Percentiles rank a stretch among this genome's conserved stretches.
These are phyloP conservation scores for Curvularia spicifera DNA, from an alignment of 2,329 filamentous ascomycete species.

Conservation along the genomic window DNA sequence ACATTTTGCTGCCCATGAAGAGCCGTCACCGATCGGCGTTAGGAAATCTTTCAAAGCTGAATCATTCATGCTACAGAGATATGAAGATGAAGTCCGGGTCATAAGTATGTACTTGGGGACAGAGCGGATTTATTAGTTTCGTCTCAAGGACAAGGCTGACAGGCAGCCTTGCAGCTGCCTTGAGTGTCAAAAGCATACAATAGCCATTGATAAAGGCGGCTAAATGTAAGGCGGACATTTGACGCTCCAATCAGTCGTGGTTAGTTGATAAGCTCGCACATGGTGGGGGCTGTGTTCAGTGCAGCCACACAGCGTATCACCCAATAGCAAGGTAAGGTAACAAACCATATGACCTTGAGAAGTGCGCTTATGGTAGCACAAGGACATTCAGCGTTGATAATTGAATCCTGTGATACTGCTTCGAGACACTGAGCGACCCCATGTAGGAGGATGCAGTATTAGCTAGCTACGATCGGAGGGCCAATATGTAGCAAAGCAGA, in stretches of 20 bases:
- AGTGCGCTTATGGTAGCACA: neutral
- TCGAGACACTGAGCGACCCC: too few relatives aligned
- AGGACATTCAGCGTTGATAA: neutral
- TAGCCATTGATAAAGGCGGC: neutral
- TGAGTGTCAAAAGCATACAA: neutral
- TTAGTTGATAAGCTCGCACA: neutral
- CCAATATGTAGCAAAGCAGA: too few relatives aligned
- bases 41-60: neutral
- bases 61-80: neutral
- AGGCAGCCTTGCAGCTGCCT: neutral
- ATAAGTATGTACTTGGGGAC: neutral
- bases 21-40: neutral
- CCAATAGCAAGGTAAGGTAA: neutral
- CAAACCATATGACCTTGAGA: neutral
- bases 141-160: neutral
- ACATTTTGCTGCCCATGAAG: neutral
- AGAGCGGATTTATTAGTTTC: neutral
- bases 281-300: conserved; percentile 1
- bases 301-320: neutral
- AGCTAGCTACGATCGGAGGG: too few relatives aligned
- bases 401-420: too few relatives aligned
- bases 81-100: neutral
- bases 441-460: too few relatives aligned
- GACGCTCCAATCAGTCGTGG: neutral
- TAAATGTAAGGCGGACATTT: neutral